Base-by-base conservation (phyloP, 2,329 filamentous ascomycete species). In the Emericellopsis cladophorae region DNA sequence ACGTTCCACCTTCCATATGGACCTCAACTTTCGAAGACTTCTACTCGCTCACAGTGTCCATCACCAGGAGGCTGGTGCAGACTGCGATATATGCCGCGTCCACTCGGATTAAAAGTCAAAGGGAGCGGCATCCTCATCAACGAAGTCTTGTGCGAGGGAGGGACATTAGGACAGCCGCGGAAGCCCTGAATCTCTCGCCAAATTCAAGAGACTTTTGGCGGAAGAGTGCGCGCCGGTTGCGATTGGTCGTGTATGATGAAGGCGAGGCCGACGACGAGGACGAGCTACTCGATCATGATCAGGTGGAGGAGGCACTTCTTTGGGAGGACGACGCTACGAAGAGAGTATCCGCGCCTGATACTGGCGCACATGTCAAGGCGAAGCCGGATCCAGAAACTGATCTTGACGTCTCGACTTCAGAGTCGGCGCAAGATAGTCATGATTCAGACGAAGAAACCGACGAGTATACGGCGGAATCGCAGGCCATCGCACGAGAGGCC, bases 21-120 rank as follows among this genome's bases (percentile, higher is more conserved):
- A 74, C 79, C 7, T 88, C 84, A 2, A 79, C 84, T 0, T 70
- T 93, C n/a, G 70, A 75, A 5, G 85, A 92, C 49, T 81, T 95
- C 36, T 71, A 88, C 51, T 73, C 74, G 8, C 58, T 95, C 2
- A 66, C 73, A 0, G 56, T 83, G 1, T 82, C 74, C 40, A 48
- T 92, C 12, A 89, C 84, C 0, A 76, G 74, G 44, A 72, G 84
- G 11, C 60, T 95, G 2, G 66, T 92, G 2, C 75, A 84, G 37
- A 75, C 82, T 1, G 66, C 76, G 0, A 61, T 92, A 0, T 83
- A 81, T 50, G 74, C 86, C 43, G 75, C 81, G n/a, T 72, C 75
- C 54, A 81, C 82, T 2, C 71, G 86, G 34, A 60, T 87, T 21
- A 70, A 78, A 40, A 67, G 77, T 4, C 68, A 65, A 48, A 57